phyloP scores from a whole-genome alignment of 352 stramenopile species.

The Globisporangium spiculum region DNA sequence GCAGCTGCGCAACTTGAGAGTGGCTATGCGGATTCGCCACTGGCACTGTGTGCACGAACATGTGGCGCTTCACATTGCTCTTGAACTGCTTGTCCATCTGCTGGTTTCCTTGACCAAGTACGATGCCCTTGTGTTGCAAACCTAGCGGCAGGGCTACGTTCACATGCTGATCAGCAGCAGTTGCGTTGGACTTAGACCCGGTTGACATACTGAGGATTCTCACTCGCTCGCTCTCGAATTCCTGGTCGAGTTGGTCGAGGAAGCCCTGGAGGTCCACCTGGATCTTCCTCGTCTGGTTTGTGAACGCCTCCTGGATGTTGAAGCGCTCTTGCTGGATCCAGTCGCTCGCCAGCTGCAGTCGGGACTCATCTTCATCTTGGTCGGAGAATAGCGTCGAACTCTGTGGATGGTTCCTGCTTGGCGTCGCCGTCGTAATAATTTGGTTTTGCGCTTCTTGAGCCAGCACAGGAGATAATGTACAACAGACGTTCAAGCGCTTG shows the following conservation, averaged over 20 bases:
- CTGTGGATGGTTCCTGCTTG: neutral
- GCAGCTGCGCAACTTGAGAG: neutral
- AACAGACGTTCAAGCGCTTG: neutral
- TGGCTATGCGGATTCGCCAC: slow-evolving; percentile 16
- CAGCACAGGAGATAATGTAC: neutral
- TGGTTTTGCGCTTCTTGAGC: neutral
- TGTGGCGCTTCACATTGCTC: slow-evolving; percentile 30
- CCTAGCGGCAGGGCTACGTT: neutral
- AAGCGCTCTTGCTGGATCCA: slow-evolving; percentile 68
- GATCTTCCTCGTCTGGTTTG: slow-evolving; percentile 52
- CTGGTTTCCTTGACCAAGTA: neutral
- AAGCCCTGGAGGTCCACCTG: slow-evolving; percentile 44
- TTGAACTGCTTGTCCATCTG: slow-evolving; percentile 29
- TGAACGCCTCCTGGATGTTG: slow-evolving; percentile 69
- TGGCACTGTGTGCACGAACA: slow-evolving; percentile 33
- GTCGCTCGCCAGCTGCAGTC: slow-evolving; percentile 30
- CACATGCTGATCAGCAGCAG: neutral
- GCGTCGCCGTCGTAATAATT: neutral
- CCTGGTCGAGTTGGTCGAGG: slow-evolving; percentile 39
- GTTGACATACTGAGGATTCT: slow-evolving; percentile 24
- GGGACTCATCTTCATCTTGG: slow-evolving; percentile 20
- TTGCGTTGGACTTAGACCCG: neutral
- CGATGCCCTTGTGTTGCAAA: neutral
- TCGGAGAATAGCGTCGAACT: neutral
- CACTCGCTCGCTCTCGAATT: slow-evolving; percentile 31